These are phyloP conservation scores for Pichiaceae sp. DNA, from an alignment of 1,139 yeast genomes.

Conservation along the genomic window DNA sequence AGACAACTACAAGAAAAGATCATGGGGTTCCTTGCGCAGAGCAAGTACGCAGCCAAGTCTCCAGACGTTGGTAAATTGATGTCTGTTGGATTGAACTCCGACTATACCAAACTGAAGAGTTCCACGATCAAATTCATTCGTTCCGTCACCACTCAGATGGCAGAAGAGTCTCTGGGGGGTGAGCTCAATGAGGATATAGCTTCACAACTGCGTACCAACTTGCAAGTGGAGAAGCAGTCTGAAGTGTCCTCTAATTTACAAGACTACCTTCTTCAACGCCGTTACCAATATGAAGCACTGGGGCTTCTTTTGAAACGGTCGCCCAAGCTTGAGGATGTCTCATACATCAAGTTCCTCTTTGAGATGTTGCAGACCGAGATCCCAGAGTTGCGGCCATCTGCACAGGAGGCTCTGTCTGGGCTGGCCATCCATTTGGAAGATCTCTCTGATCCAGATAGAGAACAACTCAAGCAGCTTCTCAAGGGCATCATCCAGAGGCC, in stretches of 20 bases:
- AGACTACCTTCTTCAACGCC: constrained; percentile 37
- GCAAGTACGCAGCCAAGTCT: constrained; percentile 40
- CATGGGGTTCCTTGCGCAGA: constrained; percentile 41
- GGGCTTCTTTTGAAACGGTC: constrained; percentile 54
- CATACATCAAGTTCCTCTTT: constrained; percentile 58
- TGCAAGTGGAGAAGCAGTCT: constrained; percentile 31
- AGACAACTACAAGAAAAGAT: constrained; percentile 52
- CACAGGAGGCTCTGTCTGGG: constrained; percentile 66
- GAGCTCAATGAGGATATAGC: constrained; percentile 38
- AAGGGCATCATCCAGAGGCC: constrained; percentile 28
- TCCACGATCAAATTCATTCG: constrained; percentile 50
- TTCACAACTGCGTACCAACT: constrained; percentile 39
- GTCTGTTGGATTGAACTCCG: constrained; percentile 50
- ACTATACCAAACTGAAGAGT: constrained; percentile 36
- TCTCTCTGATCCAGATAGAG: constrained; percentile 32
- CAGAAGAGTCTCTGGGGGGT: constrained; percentile 16
- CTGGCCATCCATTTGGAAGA: constrained; percentile 41
- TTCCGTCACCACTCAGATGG: constrained; percentile 18
- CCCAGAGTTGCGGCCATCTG: constrained; percentile 53
- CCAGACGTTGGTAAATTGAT: constrained; percentile 34
- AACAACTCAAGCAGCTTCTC: constrained; percentile 36
- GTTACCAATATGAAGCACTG: constrained; percentile 67
- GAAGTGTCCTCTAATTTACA: constrained; percentile 23
- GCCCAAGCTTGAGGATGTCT: constrained; percentile 38
- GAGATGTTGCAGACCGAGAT: constrained; percentile 63